Evolutionary conservation across 352 stramenopile genomes (phyloP).

Genomic region (Globisporangium middletonii): DNA sequence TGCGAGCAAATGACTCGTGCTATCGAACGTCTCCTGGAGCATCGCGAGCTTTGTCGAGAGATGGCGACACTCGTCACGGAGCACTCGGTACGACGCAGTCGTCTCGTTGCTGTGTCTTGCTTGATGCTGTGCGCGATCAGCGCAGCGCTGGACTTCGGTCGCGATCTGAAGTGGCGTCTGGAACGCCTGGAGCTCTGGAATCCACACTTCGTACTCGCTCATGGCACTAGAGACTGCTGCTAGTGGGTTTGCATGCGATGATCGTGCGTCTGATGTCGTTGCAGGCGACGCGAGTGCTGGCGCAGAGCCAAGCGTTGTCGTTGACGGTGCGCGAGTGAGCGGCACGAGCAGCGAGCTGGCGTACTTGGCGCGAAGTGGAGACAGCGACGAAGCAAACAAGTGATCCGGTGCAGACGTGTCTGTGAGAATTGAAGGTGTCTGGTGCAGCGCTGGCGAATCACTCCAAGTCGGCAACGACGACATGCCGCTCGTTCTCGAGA

Average conservation of each 20-base stretch:
- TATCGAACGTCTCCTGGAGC: conserved; percentile 10
- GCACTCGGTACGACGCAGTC: no score
- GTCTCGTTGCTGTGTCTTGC: no score
- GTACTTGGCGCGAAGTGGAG: conserved; percentile 9
- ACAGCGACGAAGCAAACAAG: conserved; percentile 9
- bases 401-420: background rate
- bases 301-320: background rate
- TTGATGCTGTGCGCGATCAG: background rate
- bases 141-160: conserved; percentile 22
- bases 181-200: conserved; percentile 17
- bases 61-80: conserved; percentile 7
- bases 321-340: background rate
- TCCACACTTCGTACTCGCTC: conserved; percentile 20
- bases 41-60: conserved; percentile 6
- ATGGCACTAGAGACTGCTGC: background rate
- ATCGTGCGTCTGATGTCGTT: background rate
- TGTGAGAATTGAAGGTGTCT: background rate
- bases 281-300: background rate
- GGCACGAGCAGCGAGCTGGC: background rate
- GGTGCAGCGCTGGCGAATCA: background rate
- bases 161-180: conserved; percentile 31
- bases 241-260: background rate
- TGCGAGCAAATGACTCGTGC: conserved; percentile 5
- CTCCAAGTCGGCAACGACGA: no score
- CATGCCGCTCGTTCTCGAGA: no score